Evolutionary conservation across 1,139 yeast genomes (phyloP).

Genomic region (Kurtzmaniella quercitrusa): DNA sequence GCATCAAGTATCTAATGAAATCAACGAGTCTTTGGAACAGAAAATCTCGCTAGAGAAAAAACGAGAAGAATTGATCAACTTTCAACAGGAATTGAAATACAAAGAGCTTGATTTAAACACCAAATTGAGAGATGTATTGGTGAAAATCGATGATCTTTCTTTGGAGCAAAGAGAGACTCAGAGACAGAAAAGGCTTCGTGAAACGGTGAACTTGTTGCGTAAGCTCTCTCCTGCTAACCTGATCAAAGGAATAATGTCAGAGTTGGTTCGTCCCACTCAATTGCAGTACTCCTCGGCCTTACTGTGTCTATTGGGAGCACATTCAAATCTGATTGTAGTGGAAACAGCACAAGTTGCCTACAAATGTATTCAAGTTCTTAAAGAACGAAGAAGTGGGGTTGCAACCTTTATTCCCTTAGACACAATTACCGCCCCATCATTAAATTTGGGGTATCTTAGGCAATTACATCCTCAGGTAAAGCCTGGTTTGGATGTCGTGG

Average conservation of each 20-base stretch:
- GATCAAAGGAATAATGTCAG: slow-evolving; percentile 75
- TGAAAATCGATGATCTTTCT: slow-evolving; percentile 64
- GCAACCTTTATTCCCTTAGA: slow-evolving; percentile 90
- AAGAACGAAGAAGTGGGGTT: slow-evolving; percentile 80
- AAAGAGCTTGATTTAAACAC: slow-evolving; percentile 56
- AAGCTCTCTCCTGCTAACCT: slow-evolving; percentile 66
- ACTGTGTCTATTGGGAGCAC: slow-evolving; percentile 72
- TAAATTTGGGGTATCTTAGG: slow-evolving; percentile 56
- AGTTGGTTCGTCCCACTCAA: slow-evolving; percentile 75
- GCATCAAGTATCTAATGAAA: slow-evolving; percentile 28
- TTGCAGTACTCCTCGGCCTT: slow-evolving; percentile 74
- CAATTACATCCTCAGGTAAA: slow-evolving; percentile 52
- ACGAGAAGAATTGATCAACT: slow-evolving; percentile 36
- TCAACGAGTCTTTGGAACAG: slow-evolving; percentile 29
- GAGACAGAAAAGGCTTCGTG: slow-evolving; percentile 64
- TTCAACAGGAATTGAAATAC: slow-evolving; percentile 42
- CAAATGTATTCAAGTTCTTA: slow-evolving; percentile 76
- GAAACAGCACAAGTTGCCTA: slow-evolving; percentile 73
- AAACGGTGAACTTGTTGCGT: slow-evolving; percentile 64
- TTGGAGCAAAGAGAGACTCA: slow-evolving; percentile 75
- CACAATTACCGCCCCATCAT: slow-evolving; percentile 52
- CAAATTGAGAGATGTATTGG: slow-evolving; percentile 58
- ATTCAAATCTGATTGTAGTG: slow-evolving; percentile 80
- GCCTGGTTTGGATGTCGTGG: slow-evolving; percentile 71
- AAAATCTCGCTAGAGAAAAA: slow-evolving; percentile 35